Evolutionary conservation across 495 filamentous ascomycete genomes (phyloP), one percentile per base, ranked within the genome.

Genomic region (Pyrenopolyporus hunteri): DNA sequence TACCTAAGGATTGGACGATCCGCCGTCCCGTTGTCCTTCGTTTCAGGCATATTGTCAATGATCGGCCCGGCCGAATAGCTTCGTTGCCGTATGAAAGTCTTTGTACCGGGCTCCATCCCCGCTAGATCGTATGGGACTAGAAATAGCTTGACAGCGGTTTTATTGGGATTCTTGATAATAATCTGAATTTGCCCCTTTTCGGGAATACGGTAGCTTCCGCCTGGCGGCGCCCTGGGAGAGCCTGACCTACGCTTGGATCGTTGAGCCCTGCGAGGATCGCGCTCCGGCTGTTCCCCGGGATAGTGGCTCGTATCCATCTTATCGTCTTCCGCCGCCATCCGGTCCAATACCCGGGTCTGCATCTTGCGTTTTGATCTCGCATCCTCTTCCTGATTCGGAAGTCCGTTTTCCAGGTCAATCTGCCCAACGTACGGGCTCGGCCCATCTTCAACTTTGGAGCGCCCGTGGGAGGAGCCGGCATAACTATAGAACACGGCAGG

Each of bases 401-500:
- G 80, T 1, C 82, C 83, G 45, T 93, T 90, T 60, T 97, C 92
- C 6, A 99, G 78, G 71, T 99, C 94, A 50, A 99, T 89, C 59
- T 91, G 82, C 1, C 95, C 94, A 9, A 98, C 95, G 68, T 99
- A 99, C 0, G 94, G 94, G 72, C 93, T 97, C 23, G 94, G 94
- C 7, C 88, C 90, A 65, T 95, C 90, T 53, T 95, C 88, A 19
- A 80, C 76, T 40, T 76, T 80, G 6, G 77, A 82, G 6, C 83
- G 82, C 11, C 84, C 86, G 61, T 77, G 77, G 4, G 82, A 83
- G 19, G 85, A 87, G 37, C 78, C 86, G 16, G 82, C 83, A 71
- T 96, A 96, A 74, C 89, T 94, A 76, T 98, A 99, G 63, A 97
- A 99, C 6, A 98, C 94, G 10, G 93, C 95, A 5, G 92, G 94